These are phyloP conservation scores for Corymbia maculata DNA, from an alignment of 345 rosid genomes.

Conservation along the genomic window DNA sequence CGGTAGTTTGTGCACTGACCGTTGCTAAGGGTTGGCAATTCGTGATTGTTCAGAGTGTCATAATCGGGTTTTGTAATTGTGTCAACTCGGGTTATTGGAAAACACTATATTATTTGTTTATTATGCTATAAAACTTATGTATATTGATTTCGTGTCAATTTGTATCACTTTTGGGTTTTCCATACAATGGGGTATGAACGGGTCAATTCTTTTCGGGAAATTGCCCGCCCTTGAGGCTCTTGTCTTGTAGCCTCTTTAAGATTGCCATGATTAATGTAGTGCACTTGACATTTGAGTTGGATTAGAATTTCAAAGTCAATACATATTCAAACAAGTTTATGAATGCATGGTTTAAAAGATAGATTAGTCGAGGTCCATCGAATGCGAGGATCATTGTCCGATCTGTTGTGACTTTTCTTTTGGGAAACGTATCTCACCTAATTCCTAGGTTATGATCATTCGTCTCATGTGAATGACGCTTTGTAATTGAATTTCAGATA, in stretches of 20 bases:
- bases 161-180: not conserved
- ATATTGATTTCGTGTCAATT: not conserved
- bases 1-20: not conserved
- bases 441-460: not conserved
- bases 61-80: not conserved
- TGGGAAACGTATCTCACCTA: not conserved
- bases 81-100: not conserved
- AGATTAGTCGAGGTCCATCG: not conserved
- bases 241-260: not conserved
- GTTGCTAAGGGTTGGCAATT: not conserved
- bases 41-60: not conserved
- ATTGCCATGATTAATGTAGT: not conserved
- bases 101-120: not conserved
- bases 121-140: not conserved
- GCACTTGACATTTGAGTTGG: not conserved
- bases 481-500: slow-evolving; percentile 12
- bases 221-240: not conserved
- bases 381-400: not conserved
- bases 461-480: not conserved
- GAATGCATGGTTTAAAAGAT: not conserved
- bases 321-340: not conserved
- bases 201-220: not conserved
- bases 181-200: not conserved
- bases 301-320: not conserved
- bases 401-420: not conserved